These are phyloP conservation scores for Eragrostis nindensis DNA, from an alignment of 176 grass and related monocot genomes.

Conservation along the genomic window DNA sequence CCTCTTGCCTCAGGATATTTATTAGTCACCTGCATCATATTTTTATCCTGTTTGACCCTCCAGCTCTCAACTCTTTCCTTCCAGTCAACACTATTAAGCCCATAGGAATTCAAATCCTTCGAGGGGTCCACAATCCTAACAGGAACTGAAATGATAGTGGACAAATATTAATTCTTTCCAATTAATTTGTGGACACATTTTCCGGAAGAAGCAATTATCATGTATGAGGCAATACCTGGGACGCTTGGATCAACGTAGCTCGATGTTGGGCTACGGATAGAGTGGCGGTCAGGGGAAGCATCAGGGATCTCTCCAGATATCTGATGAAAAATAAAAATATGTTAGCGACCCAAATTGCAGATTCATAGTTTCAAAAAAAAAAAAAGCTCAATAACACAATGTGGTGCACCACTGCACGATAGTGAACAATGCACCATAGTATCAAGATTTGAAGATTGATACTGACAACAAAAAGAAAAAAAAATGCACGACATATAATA, in stretches of 20 bases:
- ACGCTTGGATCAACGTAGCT: constrained; percentile 97
- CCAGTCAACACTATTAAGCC: constrained; percentile 93
- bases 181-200: constrained; percentile 10
- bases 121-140: constrained; percentile 99
- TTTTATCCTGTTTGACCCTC: constrained; percentile 98
- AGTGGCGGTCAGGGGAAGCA: constrained; percentile 94
- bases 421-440: constrained; percentile 14
- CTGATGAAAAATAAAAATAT: constrained; percentile 48
- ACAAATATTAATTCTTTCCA: constrained; percentile 31
- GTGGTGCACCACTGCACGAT: neutral
- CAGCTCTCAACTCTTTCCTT: constrained; percentile 99
- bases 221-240: constrained; percentile 64
- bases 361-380: constrained; percentile 3
- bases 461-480: neutral
- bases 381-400: constrained; percentile 6
- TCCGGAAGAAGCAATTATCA: constrained; percentile 16
- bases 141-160: constrained; percentile 75
- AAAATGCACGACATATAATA: neutral
- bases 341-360: constrained; percentile 8
- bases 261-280: constrained; percentile 90
- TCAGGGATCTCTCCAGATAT: constrained; percentile 94
- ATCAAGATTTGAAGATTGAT: neutral
- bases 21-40: constrained; percentile 83
- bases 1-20: constrained; percentile 92
- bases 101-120: constrained; percentile 98